Evolutionary conservation across 2,329 filamentous ascomycete species (phyloP).

Genomic region (Colletotrichum australisinense): DNA sequence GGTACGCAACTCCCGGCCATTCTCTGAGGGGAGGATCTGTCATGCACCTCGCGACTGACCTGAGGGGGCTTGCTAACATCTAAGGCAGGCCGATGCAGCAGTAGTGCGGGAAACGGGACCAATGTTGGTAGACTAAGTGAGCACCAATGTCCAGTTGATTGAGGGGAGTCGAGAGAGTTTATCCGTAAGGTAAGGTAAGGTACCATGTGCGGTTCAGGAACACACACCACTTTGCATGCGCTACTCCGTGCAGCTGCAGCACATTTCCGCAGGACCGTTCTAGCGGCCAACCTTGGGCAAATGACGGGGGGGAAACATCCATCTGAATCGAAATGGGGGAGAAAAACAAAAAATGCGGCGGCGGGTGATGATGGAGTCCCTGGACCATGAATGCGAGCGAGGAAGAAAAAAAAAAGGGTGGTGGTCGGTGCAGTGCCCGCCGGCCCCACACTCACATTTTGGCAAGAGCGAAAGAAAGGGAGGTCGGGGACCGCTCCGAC

Average conservation of each 20-base stretch:
- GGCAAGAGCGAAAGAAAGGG: constrained; percentile 13
- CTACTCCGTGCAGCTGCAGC: constrained; percentile 3
- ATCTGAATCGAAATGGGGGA: not conserved
- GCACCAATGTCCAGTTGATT: not conserved
- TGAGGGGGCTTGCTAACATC: not conserved
- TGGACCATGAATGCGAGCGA: not conserved
- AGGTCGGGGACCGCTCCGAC: constrained; percentile 12
- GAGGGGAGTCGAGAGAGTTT: not conserved
- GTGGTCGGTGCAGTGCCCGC: constrained; percentile 24
- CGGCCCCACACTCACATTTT: constrained; percentile 16
- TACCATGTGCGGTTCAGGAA: not conserved
- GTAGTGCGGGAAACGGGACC: not conserved
- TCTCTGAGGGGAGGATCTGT: not conserved
- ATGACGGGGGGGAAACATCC: not conserved
- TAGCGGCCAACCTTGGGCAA: not conserved
- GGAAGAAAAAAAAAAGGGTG: constrained; percentile 11
- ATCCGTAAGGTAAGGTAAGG: not conserved
- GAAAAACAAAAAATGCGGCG: not conserved
- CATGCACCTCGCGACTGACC: not conserved
- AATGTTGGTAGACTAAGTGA: not conserved
- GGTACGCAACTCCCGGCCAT: not conserved
- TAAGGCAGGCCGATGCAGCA: too few species aligned
- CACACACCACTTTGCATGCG: constrained; percentile 9
- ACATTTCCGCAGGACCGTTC: not conserved
- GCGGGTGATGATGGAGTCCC: constrained; percentile 11